Evolutionary conservation across 495 filamentous ascomycete species (phyloP), one percentile per base, ranked within the genome.

Genomic region (Pyronema domesticum): DNA sequence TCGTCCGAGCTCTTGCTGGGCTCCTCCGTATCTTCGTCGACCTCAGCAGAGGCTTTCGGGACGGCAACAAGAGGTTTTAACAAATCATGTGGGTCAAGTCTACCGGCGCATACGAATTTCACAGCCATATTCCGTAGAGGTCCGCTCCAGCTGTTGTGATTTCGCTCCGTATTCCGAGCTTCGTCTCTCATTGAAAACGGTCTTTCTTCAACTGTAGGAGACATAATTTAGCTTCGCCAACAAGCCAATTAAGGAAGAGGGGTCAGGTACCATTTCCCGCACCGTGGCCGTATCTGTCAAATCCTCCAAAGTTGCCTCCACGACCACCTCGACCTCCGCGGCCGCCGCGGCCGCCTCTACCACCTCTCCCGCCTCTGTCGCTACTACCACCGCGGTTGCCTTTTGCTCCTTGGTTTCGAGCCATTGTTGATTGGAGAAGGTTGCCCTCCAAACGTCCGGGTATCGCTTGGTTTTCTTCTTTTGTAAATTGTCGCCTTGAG

Each of bases 71-170:
- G 54, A 39, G 60, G 57, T 46, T 70, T 61, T 11, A 66, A 36
- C 7, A 68, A 45, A 3, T 68, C 62, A 2, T 62, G 56, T 30
- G 75, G 71, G 33, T 80, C 71, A 37, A 80, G 68, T 33, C 70
- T 69, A 18, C 83, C 83, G 19, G 80, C 83, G 57, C 82, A 83
- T 51, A 94, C 75, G 60, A 95, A 95, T 0, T 67, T 60, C 39
- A 95, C 0, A 5, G 13, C 50, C n/a, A 17, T 68, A 47, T 71
- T 58, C 55, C 76, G 66, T 15, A 79, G 59, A 59, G 58, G 68
- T 18, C 72, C 71, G 18, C 64, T 58, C 67, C 68, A 67, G 52
- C 60, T 55, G 0, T 69, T 64, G 39, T 70, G 71, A 51, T 83
- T 78, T 4, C 71, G 74, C 65, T 78, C 77, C 15, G 85, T 89